These are phyloP conservation scores for Neurospora sp. DNA, from an alignment of 495 filamentous ascomycete species.

Conservation along the genomic window DNA sequence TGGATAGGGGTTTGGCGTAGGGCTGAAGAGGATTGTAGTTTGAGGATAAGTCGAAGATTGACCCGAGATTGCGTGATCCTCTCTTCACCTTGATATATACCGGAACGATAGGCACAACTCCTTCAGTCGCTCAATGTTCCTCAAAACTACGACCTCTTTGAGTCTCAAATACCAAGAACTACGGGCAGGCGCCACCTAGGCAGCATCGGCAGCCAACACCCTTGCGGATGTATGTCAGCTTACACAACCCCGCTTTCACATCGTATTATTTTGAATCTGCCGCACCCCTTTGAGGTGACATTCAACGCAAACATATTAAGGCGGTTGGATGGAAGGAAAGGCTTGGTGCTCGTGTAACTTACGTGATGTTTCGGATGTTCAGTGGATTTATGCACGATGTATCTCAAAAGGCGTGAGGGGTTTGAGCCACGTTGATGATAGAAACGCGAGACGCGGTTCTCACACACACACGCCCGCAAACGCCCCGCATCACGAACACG, in stretches of 20 bases:
- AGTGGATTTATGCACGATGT: background rate
- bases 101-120: background rate
- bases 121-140: background rate
- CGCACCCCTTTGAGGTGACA: background rate
- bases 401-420: background rate
- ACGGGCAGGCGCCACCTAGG: background rate
- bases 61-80: background rate
- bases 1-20: background rate
- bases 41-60: background rate
- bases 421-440: background rate
- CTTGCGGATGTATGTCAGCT: background rate
- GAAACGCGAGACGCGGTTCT: background rate
- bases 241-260: background rate
- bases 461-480: background rate
- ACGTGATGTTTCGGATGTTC: background rate
- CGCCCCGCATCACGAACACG: constrained; percentile 6
- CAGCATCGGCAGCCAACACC: background rate
- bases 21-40: background rate
- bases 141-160: background rate
- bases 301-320: background rate
- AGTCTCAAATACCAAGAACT: background rate
- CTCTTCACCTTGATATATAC: background rate
- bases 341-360: background rate
- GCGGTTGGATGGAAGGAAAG: background rate
- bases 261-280: background rate